These are phyloP conservation scores for Psidium guajava DNA, from an alignment of 345 rosid genomes.

Conservation along the genomic window DNA sequence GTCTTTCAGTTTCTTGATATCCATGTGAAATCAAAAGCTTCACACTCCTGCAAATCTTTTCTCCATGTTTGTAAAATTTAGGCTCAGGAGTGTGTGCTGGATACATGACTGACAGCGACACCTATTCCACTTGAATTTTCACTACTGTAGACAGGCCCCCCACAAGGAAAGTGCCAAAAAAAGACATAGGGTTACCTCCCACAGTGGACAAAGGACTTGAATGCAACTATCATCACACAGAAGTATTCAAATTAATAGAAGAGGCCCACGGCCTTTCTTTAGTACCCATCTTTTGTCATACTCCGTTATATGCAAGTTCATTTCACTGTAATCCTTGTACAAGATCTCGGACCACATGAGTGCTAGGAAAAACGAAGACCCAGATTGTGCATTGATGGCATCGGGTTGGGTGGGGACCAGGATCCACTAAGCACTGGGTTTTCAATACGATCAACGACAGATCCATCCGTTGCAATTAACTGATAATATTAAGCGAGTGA, in stretches of 20 bases:
- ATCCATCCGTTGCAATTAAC: background rate
- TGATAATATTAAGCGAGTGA: background rate
- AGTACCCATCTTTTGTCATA: background rate
- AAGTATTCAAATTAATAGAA: background rate
- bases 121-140: background rate
- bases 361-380: background rate
- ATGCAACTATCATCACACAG: background rate
- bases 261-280: background rate
- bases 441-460: background rate
- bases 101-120: background rate
- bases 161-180: background rate
- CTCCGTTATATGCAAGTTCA: background rate
- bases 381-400: background rate
- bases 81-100: background rate
- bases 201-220: background rate
- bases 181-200: background rate
- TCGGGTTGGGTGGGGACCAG: background rate
- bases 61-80: background rate
- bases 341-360: background rate
- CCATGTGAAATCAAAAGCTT: background rate
- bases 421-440: background rate
- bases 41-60: background rate
- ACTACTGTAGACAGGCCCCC: background rate
- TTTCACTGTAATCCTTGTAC: background rate
- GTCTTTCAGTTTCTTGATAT: background rate